These are phyloP conservation scores for Hyphopichia fennica DNA, from an alignment of 1,139 yeast species.

Conservation along the genomic window DNA sequence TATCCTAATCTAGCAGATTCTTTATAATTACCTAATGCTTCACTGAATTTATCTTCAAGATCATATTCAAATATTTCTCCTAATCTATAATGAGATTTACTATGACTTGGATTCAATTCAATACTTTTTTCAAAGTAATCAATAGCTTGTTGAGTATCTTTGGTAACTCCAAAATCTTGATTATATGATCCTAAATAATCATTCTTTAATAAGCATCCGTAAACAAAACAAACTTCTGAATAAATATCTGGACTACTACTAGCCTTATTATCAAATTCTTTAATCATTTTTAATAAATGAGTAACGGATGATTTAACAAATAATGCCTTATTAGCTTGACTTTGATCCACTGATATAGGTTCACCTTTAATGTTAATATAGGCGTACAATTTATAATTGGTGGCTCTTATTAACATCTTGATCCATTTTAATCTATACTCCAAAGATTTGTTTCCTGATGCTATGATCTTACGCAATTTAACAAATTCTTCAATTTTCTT, in stretches of 20 bases:
- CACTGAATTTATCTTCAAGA: conserved; percentile 27
- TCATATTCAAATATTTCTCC: conserved; percentile 46
- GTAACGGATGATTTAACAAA: conserved; percentile 43
- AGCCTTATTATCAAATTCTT: conserved; percentile 31
- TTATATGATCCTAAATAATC: conserved; percentile 31
- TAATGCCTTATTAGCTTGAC: conserved; percentile 31
- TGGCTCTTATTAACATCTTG: conserved; percentile 43
- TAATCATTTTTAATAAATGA: conserved; percentile 39
- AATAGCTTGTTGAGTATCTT: conserved; percentile 30
- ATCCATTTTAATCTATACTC: conserved; percentile 48
- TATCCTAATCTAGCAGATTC: conserved; percentile 45
- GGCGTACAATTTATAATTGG: conserved; percentile 40
- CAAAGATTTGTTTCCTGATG: conserved; percentile 44
- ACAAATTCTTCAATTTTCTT: conserved; percentile 38
- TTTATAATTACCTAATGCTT: conserved; percentile 37
- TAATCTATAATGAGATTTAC: conserved; percentile 37
- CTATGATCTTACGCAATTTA: conserved; percentile 35
- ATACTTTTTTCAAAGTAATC: conserved; percentile 35
- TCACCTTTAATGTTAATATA: conserved; percentile 49
- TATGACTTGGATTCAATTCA: conserved; percentile 31
- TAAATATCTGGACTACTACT: conserved; percentile 23
- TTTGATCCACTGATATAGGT: conserved; percentile 31
- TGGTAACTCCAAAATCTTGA: conserved; percentile 40
- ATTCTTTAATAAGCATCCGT: conserved; percentile 41
- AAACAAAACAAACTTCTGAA: conserved; percentile 34